Conservation (phyloP, 108 stramenopile genomes). For the Cyclotella cryptica region DNA sequence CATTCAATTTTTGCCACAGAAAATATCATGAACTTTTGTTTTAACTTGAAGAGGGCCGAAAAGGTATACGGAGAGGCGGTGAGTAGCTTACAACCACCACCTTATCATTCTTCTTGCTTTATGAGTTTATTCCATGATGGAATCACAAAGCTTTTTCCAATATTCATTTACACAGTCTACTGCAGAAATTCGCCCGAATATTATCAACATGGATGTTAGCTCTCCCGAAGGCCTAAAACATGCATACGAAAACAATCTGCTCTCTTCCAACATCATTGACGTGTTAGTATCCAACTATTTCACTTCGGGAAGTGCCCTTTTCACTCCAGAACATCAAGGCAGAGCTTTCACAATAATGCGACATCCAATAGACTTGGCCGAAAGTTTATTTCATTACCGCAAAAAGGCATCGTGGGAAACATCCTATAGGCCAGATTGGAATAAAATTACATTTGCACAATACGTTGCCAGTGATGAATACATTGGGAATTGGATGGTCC, state of each 20-base stretch:
- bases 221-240: constrained; percentile 26
- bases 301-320: constrained; percentile 31
- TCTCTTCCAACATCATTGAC: constrained; percentile 17
- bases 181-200: constrained; percentile 3
- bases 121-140: not conserved
- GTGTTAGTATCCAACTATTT: constrained; percentile 48
- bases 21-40: constrained; percentile 41
- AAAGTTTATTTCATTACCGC: constrained; percentile 48
- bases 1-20: constrained; percentile 5
- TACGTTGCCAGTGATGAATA: constrained; percentile 31
- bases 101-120: not conserved
- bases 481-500: constrained; percentile 47
- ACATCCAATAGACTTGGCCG: constrained; percentile 44
- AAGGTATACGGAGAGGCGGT: constrained; percentile 21
- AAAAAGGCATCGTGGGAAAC: constrained; percentile 50
- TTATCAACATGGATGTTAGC: constrained; percentile 40
- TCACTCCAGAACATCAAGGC: constrained; percentile 31
- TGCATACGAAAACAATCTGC: constrained; percentile 7
- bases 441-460: constrained; percentile 32
- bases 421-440: constrained; percentile 40
- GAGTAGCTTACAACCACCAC: not conserved
- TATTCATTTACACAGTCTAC: constrained; percentile 17
- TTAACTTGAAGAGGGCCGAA: constrained; percentile 35
- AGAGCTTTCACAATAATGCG: constrained; percentile 35
- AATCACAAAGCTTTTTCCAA: not conserved